Conservation (phyloP, 805 yeast genomes). For the Tetrapisispora nanseiensis region DNA sequence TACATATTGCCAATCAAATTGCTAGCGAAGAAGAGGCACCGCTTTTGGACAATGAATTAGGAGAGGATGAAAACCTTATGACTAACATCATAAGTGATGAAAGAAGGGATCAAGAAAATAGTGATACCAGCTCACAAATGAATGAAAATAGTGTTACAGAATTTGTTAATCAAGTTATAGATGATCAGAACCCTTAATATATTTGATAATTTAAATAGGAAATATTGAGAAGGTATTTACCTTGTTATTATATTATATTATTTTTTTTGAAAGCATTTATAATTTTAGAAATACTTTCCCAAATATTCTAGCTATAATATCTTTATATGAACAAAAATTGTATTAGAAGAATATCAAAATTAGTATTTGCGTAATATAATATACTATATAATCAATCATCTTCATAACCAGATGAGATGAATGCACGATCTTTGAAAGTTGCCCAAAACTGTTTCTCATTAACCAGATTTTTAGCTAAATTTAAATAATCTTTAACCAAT, state of each 20-base stretch:
- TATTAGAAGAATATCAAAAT: not conserved
- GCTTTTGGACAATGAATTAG: not conserved
- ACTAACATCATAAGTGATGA: not conserved
- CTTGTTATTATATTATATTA: too few species aligned
- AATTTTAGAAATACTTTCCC: too few species aligned
- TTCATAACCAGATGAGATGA: constrained; percentile 57
- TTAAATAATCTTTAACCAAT: constrained; percentile 54
- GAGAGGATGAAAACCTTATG: not conserved
- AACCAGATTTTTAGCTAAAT: constrained; percentile 45
- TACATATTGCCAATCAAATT: not conserved
- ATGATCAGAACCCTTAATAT: too few species aligned
- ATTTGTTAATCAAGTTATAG: too few species aligned
- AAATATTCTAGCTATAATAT: too few species aligned
- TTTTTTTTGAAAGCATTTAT: too few species aligned
- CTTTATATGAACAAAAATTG: too few species aligned
- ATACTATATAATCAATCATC: constrained; percentile 22
- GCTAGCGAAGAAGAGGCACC: not conserved
- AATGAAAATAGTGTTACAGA: too few species aligned
- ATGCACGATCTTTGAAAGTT: constrained; percentile 46
- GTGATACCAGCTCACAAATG: not conserved
- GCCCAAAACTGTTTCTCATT: constrained; percentile 47
- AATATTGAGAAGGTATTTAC: too few species aligned
- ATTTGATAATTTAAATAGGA: too few species aligned
- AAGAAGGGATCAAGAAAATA: not conserved
- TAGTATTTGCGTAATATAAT: not conserved